A percentile compares a stretch with the other conserved stretches of the same genome.
Evolutionary conservation across 2,329 filamentous ascomycete genomes (phyloP).

Genomic region (Beauveria scarabaeidicola): DNA sequence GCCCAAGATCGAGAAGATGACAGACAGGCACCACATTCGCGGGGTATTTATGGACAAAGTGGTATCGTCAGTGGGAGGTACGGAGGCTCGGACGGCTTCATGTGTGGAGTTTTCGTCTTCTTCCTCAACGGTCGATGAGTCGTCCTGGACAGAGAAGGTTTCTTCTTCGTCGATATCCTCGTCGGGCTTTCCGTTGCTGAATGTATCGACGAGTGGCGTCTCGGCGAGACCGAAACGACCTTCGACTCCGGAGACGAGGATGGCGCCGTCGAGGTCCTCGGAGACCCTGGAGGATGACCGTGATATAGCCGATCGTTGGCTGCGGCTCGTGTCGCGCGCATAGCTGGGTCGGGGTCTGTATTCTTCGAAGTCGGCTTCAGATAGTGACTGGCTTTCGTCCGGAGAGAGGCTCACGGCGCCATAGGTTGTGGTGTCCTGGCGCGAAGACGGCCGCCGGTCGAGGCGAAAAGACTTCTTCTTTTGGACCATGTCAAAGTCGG

Average conservation of each 20-base stretch:
- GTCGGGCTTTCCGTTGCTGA: conserved; percentile 34
- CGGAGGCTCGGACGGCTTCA: conserved; percentile 70
- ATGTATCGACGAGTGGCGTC: conserved; percentile 35
- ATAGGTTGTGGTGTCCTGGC: conserved; percentile 25
- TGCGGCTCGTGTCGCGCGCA: conserved; percentile 26
- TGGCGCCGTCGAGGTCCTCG: conserved; percentile 42
- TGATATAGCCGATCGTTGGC: conserved; percentile 24
- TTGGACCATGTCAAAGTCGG: conserved; percentile 22
- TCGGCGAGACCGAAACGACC: conserved; percentile 45
- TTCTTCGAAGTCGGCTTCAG: conserved; percentile 24
- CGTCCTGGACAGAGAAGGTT: conserved; percentile 23
- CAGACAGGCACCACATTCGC: conserved; percentile 78
- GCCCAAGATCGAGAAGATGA: conserved; percentile 70
- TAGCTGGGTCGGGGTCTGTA: conserved; percentile 26
- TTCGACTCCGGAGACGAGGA: conserved; percentile 44
- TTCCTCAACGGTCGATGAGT: conserved; percentile 29
- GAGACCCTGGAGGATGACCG: conserved; percentile 31
- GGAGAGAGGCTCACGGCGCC: conserved; percentile 30
- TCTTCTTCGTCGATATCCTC: conserved; percentile 29
- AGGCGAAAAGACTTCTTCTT: conserved; percentile 29
- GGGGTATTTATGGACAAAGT: conserved; percentile 78
- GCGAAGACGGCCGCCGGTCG: conserved; percentile 19
- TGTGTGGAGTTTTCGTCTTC: conserved; percentile 65
- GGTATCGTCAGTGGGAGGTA: conserved; percentile 66
- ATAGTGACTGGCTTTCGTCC: conserved; percentile 28